phyloP scores from a whole-genome alignment of 495 filamentous ascomycete genomes.

The Pseudoneurospora amorphoporcata region DNA sequence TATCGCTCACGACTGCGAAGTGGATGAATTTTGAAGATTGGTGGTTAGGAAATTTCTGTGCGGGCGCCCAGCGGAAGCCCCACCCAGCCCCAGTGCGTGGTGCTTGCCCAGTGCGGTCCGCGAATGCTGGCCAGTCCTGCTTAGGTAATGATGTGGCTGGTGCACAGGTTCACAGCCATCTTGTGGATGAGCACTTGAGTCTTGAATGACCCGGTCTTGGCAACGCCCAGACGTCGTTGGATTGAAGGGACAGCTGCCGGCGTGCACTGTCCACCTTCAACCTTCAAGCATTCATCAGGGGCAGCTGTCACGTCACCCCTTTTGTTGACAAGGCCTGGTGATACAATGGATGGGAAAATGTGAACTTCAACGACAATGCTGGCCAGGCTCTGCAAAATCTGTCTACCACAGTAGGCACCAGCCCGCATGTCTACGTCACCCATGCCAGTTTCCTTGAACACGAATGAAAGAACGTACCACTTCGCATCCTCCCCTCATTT shows the following conservation, averaged over 20 bases:
- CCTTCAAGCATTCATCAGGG: not conserved
- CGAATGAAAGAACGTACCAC: not conserved
- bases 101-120: not conserved
- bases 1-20: slow-evolving; percentile 33
- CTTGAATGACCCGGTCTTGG: not conserved
- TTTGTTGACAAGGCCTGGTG: not conserved
- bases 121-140: slow-evolving; percentile 4
- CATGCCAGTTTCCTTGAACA: not conserved
- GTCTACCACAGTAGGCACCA: not conserved
- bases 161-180: not conserved
- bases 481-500: not conserved
- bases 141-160: slow-evolving; percentile 7
- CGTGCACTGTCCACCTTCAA: not conserved
- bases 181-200: not conserved
- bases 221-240: not conserved
- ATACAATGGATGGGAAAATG: not conserved
- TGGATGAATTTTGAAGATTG: slow-evolving; percentile 34
- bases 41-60: slow-evolving; percentile 29
- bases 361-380: not conserved
- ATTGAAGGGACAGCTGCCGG: not conserved
- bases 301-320: not conserved
- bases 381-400: not conserved
- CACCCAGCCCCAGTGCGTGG: slow-evolving; percentile 10
- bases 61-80: slow-evolving; percentile 23
- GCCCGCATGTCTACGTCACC: not conserved